Evolutionary conservation across 805 yeast genomes (phyloP).

Genomic region (Lipomyces kockii): DNA sequence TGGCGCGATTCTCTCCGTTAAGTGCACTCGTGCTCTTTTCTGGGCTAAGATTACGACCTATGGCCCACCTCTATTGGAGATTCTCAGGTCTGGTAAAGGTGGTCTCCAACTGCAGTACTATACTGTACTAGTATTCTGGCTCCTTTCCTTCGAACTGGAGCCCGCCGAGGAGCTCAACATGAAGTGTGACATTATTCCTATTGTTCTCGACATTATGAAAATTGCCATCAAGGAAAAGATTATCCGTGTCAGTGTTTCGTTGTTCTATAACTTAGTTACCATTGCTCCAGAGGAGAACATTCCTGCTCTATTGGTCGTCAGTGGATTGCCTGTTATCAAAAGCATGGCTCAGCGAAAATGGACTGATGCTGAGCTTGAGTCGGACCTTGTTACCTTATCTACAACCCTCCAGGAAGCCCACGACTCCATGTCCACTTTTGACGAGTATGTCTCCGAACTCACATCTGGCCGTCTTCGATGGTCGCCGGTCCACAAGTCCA

Average conservation of each 20-base stretch:
- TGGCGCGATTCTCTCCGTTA: conserved; percentile 61
- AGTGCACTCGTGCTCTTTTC: conserved; percentile 58
- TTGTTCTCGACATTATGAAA: conserved; percentile 60
- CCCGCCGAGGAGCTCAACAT: conserved; percentile 54
- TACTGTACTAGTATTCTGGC: conserved; percentile 79
- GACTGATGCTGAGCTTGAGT: conserved; percentile 88
- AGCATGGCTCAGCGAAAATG: conserved; percentile 84
- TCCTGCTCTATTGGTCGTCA: conserved; percentile 70
- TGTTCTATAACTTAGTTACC: conserved; percentile 44
- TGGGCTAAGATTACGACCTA: conserved; percentile 52
- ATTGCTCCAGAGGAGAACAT: conserved; percentile 53
- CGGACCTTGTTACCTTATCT: conserved; percentile 65
- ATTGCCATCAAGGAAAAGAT: conserved; percentile 91
- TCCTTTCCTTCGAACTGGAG: conserved; percentile 71
- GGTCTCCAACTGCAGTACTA: conserved; percentile 85
- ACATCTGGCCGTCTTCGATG: conserved; percentile 76
- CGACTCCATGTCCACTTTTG: conserved; percentile 83
- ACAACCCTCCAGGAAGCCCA: conserved; percentile 72
- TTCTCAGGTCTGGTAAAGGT: conserved; percentile 51
- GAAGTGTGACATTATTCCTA: conserved; percentile 58
- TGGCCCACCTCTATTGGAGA: conserved; percentile 56
- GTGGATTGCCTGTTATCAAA: conserved; percentile 70
- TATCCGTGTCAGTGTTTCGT: conserved; percentile 78
- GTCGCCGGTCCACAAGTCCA: conserved; percentile 90
- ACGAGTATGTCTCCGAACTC: conserved; percentile 86